Base-by-base conservation (phyloP, 2,329 filamentous ascomycete species). In the Cytospora chrysosperma region DNA sequence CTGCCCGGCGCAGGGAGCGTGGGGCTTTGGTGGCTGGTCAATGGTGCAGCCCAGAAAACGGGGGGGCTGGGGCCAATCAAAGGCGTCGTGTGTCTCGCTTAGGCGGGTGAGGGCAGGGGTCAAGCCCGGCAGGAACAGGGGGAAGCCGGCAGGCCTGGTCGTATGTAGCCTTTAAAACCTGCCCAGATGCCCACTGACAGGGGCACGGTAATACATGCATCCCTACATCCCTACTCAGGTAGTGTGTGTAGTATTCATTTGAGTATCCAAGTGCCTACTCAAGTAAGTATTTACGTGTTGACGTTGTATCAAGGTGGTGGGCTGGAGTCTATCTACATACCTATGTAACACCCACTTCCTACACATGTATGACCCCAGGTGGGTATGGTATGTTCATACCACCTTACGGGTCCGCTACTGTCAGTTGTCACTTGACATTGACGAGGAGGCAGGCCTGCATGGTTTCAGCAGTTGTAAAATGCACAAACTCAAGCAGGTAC, bases 41-140 rank as follows among this genome's bases (percentile, higher is more conserved):
- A 43, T 43, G 51, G 59, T 49, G 51, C 49, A 61, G 59, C 54
- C 51, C 51, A 53, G 59, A 61, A 61, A 61, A 61, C 59, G 52
- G 59, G 59, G 59, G 43, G 59, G 59, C 59, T 61, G 59, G 59
- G 59, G 21, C 59, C 59, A 61, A 61, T 61, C 34, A 61, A 61
- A 53, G 51, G 28, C 37, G 28, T 32, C 43, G 59, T 50, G 34
- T 61, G 59, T 53, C 47, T 61, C 59, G 59, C 53, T 24, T 34
- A 21, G 50, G 58, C 59, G 51, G 51, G 51, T 55, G 13, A 27
- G 3, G 8, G 28, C 43, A 52, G 54, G 51, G 58, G 40, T 30
- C 49, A 9, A 49, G 58, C 50, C 9, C 50, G 51, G 47, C 27
- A 19, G 37, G 26, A 30, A 21, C 50, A 32, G 51, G 37, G 58